Evolutionary conservation across 2,329 filamentous ascomycete species (phyloP), one percentile per base, ranked within the genome.

Genomic region (Paraphoma sp.): DNA sequence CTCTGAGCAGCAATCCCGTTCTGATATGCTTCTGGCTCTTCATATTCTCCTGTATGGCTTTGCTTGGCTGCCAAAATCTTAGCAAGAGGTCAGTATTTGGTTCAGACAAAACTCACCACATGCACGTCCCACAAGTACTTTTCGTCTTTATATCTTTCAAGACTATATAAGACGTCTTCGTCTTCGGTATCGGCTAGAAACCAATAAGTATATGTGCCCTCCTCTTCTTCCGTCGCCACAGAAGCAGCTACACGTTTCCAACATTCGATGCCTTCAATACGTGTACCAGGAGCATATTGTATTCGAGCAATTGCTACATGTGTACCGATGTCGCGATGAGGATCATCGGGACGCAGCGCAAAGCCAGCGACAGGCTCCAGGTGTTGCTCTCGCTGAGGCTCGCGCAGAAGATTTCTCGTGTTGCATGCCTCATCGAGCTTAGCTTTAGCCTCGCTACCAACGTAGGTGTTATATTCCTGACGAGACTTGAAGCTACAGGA

Each of bases 91-190:
- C 5, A 5, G 5, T 23, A 23, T 23, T 23, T 23, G 23, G 5
- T 23, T 23, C 23, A 23, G 23, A 23, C 23, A 23, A 23, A 23
- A 23, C 23, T 23, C 23, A 23, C 23, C 10, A 57, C 63, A 55
- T 70, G 68, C 5, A 70, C 68, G 23, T 67, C 56, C 54, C 56
- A 60, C 36, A 69, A 61, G 48, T 65, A 69, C 11, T 52, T 44
- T 48, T 66, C 57, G 36, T 51, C 63, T 7, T 53, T 45, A 38
- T 71, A 71, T 10, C 65, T 59, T 51, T 68, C 67, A 1, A 71
- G 2, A 3, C 62, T 64, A 18, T 56, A 51, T 16, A 71, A 31
- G 1, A 50, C 60, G 7, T 59, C 50, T 3, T 46, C 48, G 23
- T 68, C 54, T 2, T 53, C 63, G 18, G 57, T 60, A 48, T 67